Evolutionary conservation across 1,284 basidiomycete species (phyloP), one percentile per base, ranked within the genome.

Genomic region (Tilletia setariae): DNA sequence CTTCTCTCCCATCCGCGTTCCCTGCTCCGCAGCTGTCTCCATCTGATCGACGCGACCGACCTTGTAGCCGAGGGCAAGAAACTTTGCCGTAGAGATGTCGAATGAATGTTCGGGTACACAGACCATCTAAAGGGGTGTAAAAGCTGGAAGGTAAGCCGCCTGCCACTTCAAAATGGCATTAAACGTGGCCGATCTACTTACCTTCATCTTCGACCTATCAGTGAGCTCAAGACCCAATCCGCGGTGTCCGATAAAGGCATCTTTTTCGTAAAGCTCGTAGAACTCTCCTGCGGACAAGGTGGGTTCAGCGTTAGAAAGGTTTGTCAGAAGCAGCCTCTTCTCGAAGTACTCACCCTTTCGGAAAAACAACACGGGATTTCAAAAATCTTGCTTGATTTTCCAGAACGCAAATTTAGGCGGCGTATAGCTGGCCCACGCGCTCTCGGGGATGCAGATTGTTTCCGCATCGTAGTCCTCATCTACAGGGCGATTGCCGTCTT

Each of bases 41-140:
- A 90, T 89, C 84, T 99, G 96, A 80, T 98, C 95, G 11, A 98
- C 96, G 16, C 93, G 89, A 19, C 96, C 96, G 68, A 98, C 84
- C 84, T 98, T 97, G 85, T 96, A 93, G 0, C 94, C 94, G 86
- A 83, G 78, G 1, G 80, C 84, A 2, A 84, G 79, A 76, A 86
- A 85, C 70, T 86, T 87, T 19, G 85, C 75, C 21, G 79, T 76
- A 66, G 78, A 81, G 67, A 77, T 71, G 44, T 95, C 93, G 83
- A 98, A 96, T 0, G 90, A 90, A 83, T 88, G 89, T 82, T 98
- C 96, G 0, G 96, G 96, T 3, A 98, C 95, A 51, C 96, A 94
- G 70, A 96, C 93, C 92, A 81, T 81, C 67, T 61, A 30, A 2
- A 40, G 11, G 28, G 43, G 53, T 23, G 15, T 16, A 1, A 70